phyloP scores from a whole-genome alignment of 1,139 yeast species.

The Pichia sp. region DNA sequence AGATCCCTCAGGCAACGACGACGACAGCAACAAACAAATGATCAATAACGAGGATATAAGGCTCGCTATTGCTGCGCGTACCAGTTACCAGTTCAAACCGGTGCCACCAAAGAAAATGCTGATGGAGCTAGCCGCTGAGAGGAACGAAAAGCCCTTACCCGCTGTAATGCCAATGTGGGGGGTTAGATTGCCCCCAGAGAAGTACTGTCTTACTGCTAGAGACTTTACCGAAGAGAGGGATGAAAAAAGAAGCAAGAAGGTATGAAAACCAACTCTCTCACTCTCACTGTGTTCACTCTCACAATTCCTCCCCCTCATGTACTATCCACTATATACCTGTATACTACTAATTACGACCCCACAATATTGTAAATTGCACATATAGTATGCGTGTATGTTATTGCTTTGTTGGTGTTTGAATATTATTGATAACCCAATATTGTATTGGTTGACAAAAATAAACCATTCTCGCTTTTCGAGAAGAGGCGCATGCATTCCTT shows the following conservation, averaged over 20 bases:
- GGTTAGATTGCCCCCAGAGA: constrained; percentile 91
- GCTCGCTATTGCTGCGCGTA: constrained; percentile 86
- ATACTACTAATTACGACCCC: too few relatives aligned
- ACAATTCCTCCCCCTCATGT: too few relatives aligned
- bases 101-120: constrained; percentile 85
- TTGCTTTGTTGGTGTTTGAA: too few relatives aligned
- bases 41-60: constrained; percentile 83
- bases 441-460: too few relatives aligned
- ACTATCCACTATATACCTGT: too few relatives aligned
- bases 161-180: constrained; percentile 93
- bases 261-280: too few relatives aligned
- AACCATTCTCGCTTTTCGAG: too few relatives aligned
- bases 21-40: constrained; percentile 14
- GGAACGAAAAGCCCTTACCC: constrained; percentile 85
- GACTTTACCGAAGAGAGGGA: constrained; percentile 46
- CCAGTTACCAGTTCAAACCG: constrained; percentile 92
- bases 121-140: constrained; percentile 83
- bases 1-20: neutral
- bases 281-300: too few relatives aligned
- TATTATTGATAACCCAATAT: too few relatives aligned
- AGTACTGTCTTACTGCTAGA: constrained; percentile 82
- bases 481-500: too few relatives aligned
- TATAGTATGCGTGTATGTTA: too few relatives aligned
- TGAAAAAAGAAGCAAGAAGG: constrained; percentile 1
- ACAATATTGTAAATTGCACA: too few relatives aligned